Conservation (phyloP, 345 rosid genomes). For the Anastatica hierochuntica region DNA sequence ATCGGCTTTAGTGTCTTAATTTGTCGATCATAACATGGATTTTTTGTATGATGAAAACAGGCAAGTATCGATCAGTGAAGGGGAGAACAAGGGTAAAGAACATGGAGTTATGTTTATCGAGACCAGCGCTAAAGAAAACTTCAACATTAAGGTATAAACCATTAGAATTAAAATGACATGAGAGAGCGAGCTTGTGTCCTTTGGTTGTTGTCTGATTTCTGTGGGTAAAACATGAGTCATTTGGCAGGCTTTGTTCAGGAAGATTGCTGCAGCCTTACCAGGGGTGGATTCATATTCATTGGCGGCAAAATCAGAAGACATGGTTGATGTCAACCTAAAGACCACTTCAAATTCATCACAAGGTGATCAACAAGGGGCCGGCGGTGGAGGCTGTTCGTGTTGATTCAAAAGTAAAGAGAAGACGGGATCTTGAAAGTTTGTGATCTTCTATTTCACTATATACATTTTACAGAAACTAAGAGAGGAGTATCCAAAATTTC, state of each 20-base stretch:
- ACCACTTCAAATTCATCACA: constrained; percentile 47
- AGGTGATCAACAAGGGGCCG: constrained; percentile 47
- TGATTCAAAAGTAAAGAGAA: too few relatives aligned
- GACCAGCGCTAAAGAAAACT: constrained; percentile 83
- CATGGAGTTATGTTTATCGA: constrained; percentile 74
- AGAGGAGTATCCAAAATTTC: too few relatives aligned
- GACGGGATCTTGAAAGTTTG: constrained; percentile 1
- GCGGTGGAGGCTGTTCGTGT: constrained; percentile 77
- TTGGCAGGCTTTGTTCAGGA: constrained; percentile 67
- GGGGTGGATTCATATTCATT: constrained; percentile 89
- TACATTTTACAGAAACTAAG: too few relatives aligned
- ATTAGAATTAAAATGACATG: too few relatives aligned
- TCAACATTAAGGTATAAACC: constrained; percentile 87
- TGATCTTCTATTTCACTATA: neutral
- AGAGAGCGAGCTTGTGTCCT: too few relatives aligned
- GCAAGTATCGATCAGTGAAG: constrained; percentile 86
- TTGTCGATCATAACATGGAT: too few relatives aligned
- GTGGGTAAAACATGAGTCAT: too few relatives aligned
- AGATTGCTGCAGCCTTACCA: constrained; percentile 78
- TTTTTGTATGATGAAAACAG: constrained; percentile 25
- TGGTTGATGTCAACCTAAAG: constrained; percentile 87
- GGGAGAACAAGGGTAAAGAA: constrained; percentile 69
- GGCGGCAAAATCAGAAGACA: constrained; percentile 68
- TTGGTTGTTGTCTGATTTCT: too few relatives aligned
- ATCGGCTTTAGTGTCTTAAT: too few relatives aligned